Base-by-base conservation (phyloP, 441 rosid species). In the Lepidium campestre region DNA sequence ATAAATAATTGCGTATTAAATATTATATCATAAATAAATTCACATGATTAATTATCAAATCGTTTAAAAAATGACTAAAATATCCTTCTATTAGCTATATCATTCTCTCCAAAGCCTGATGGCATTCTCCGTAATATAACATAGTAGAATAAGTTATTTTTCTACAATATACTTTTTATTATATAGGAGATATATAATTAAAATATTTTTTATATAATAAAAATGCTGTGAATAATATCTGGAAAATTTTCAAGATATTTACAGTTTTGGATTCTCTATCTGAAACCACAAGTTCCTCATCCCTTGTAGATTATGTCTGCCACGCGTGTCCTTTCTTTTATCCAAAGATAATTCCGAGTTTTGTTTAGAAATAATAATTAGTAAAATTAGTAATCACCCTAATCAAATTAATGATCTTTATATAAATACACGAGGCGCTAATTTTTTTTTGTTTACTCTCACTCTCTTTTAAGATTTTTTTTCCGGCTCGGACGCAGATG, bases 231-330 rank as follows among this genome's bases (percentile, higher is more conserved):
- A 13, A 54, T n/a, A 54, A 44, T 42, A 42, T 55, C 34, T 57
- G 20, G 27, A 41, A 40, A 27, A 8, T 1, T 22, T 62, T 46
- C 32, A 32, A 57, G 65, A 72, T 71, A 62, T 64, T 55, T 55
- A 46, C 45, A 11, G 34, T 31, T 58, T 18, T 45, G 36, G 40
- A 39, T 29, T 13, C 48, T 50, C 13, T 42, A 17, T 40, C 35
- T 29, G 56, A 37, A 9, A 15, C 76, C 76, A 65, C 76, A 65
- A 65, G 56, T 32, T 50, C 48, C 76, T 72, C 41, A 72, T 65
- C 76, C 40, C 5, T 23, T 40, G 2, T 2, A 49, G 48, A 15
- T 42, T 29, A 9, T 17, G 23, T 1, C 13, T 58, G 76, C 50
- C 76, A 72, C 76, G 76, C 36, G 76, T 72, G 57, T 1, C 57